Evolutionary conservation across 2,329 filamentous ascomycete species (phyloP), one percentile per base, ranked within the genome.

Genomic region (Boeremia lycopersici): DNA sequence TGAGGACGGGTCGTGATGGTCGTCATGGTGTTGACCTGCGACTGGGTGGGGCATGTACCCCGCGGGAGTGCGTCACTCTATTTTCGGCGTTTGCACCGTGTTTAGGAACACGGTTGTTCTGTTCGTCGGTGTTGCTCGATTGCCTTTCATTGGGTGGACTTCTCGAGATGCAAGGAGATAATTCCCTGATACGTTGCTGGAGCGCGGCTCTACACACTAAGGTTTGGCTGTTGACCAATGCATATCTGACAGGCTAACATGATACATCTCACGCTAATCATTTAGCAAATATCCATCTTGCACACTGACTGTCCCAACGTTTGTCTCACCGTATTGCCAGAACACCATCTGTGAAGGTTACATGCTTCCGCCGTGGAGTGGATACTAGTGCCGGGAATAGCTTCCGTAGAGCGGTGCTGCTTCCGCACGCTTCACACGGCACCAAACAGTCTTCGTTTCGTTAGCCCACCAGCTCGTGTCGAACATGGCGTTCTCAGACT

Each of bases 331-430:
- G 19, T 5, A 23, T 30, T n/a, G 25, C 30, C 31, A 30, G 15
- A 1, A 6, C 35, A n/a, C 11, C n/a, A 11, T 19, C 15, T 11
- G 10, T 8, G 4, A 4, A 38, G 44, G 40, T 34, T 53, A 33
- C 44, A 51, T 42, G 40, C 38, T 53, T 59, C 58, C 52, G 58
- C 33, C 9, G 40, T 25, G 40, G 39, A 30, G 28, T 25, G 40
- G 39, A 30, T 29, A 26, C 38, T 53, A 53, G 50, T 9, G 8
- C 39, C 50, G 50, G 50, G 19, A 36, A 48, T 43, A 53, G 28
- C 15, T 26, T 26, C 26, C 1, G 19, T 33, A 30, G 43, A 53
- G 39, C 33, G 28, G 44, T 41, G n/a, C 39, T 42, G 36, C 33
- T 48, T 48, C 44, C 50, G 43, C 34, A 36, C 15, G 34, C 15